Base-by-base conservation (phyloP, 352 stramenopile species). In the Globisporangium middletonii region DNA sequence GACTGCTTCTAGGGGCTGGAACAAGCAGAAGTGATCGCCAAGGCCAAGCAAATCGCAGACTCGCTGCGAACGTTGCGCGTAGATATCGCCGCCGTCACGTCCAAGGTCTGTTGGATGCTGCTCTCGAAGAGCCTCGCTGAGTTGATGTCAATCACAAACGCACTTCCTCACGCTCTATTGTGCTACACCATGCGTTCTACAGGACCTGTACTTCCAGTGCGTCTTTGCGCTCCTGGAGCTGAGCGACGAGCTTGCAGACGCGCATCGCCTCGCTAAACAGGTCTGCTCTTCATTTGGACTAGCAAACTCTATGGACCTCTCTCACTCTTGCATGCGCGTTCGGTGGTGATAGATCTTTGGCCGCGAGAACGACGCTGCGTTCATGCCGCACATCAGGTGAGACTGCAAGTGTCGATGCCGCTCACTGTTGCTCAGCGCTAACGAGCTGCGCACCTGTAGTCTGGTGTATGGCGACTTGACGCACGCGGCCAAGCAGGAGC, bases 381-480 rank as follows among this genome's bases (percentile, higher is more conserved):
- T 85, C 61, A 86, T 87, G 75, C 72, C 79, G 0, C 79, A 89
- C 46, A 57, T 84, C 55, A 89, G 79, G 79, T 86, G 44, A 43
- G 27, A 47, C 16, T 60, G 41, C 16, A 7, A 16, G 5, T 2
- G 9, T 12, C 7, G 6, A 42, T 11, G 23, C 23, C 23, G 23
- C 7, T 19, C 7, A 4, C 41, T 45, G 41, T 8, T 13, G 41
- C 6, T 6, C 41, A 19, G 15, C n/a, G 18, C 41, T 45, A 12
- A 23, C 5, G 13, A 6, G 49, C 3, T 12, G 18, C 13, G 27
- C 18, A 19, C 19, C 4, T 35, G 1, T 50, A 87, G 79, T 59
- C 65, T 87, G 42, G 66, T 87, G 46, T 89, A 89, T 35, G 75
- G 79, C 27, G 75, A 89, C 42, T 53, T 89, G 28, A 48, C 38